Evolutionary conservation across 2,329 filamentous ascomycete species (phyloP).

Genomic region (Proliferodiscus dingleyae): DNA sequence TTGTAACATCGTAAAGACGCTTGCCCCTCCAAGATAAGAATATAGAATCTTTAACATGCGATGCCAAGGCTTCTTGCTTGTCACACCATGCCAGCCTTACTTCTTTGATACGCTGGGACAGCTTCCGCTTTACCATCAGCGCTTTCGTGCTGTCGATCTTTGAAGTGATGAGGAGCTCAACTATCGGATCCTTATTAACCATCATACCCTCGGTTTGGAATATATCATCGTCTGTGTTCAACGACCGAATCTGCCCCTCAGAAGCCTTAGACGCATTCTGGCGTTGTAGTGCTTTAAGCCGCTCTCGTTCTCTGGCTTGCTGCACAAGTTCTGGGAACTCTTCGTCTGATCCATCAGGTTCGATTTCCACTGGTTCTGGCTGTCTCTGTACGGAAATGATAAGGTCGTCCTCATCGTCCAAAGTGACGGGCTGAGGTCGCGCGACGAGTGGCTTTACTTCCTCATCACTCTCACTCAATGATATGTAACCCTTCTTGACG

Average conservation of each 20-base stretch:
- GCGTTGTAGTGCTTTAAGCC: constrained; percentile 14
- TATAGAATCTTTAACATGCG: constrained; percentile 46
- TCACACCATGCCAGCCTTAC: constrained; percentile 67
- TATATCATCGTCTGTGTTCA: constrained; percentile 9
- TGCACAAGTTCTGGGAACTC: constrained; percentile 30
- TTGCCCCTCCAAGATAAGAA: constrained; percentile 77
- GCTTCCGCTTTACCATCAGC: constrained; percentile 60
- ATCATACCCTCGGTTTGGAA: constrained; percentile 9
- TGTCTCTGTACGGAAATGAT: neutral
- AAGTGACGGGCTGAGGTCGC: constrained; percentile 5
- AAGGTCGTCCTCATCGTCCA: constrained; percentile 18
- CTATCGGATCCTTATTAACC: constrained; percentile 39
- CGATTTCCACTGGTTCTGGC: constrained; percentile 11
- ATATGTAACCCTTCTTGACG: constrained; percentile 17
- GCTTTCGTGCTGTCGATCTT: constrained; percentile 54
- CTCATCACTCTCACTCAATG: constrained; percentile 23
- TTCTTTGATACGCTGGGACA: constrained; percentile 62
- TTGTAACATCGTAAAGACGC: constrained; percentile 71
- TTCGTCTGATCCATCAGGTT: constrained; percentile 23
- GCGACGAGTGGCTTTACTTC: constrained; percentile 1
- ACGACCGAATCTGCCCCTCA: constrained; percentile 11
- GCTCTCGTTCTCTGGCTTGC: constrained; percentile 25
- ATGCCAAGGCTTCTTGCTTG: constrained; percentile 43
- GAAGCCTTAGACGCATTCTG: constrained; percentile 10
- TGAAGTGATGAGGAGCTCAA: constrained; percentile 66